These are phyloP conservation scores for Fraxinus floribunda DNA, from an alignment of 305 asterid genomes.

Conservation along the genomic window DNA sequence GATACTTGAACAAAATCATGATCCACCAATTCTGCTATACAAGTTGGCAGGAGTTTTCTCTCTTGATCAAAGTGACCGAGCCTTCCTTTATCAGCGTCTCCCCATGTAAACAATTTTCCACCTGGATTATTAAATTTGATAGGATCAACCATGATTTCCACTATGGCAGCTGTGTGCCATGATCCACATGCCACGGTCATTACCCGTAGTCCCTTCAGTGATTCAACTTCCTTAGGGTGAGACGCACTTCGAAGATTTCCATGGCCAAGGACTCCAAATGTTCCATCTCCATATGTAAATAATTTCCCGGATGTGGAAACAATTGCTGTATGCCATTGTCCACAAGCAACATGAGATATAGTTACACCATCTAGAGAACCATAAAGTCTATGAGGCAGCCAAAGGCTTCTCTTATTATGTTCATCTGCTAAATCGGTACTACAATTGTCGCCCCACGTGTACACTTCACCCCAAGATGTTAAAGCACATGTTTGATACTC, in stretches of 20 bases:
- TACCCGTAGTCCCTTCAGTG: constrained; percentile 37
- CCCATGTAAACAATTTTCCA: constrained; percentile 54
- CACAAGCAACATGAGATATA: constrained; percentile 42
- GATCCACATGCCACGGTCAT: constrained; percentile 46
- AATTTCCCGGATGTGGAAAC: constrained; percentile 41
- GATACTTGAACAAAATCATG: constrained; percentile 46
- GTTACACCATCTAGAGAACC: constrained; percentile 36
- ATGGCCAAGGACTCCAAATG: constrained; percentile 59
- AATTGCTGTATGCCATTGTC: constrained; percentile 51
- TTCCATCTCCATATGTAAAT: constrained; percentile 51
- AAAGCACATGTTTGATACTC: constrained; percentile 48
- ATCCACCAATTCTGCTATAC: constrained; percentile 42
- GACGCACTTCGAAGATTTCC: constrained; percentile 37
- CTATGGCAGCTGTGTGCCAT: constrained; percentile 58
- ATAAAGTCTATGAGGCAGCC: constrained; percentile 43
- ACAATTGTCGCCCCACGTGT: constrained; percentile 44
- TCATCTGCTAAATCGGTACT: constrained; percentile 26
- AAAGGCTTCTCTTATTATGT: constrained; percentile 29
- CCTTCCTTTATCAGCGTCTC: constrained; percentile 51
- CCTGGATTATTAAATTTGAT: constrained; percentile 24
- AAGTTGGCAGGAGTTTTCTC: constrained; percentile 38
- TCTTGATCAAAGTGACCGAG: constrained; percentile 47
- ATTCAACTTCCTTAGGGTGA: constrained; percentile 48
- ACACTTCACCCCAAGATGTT: constrained; percentile 44
- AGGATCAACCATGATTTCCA: constrained; percentile 33